These are phyloP conservation scores for Penicillium sp. DNA, from an alignment of 2,329 filamentous ascomycete species.

Conservation along the genomic window DNA sequence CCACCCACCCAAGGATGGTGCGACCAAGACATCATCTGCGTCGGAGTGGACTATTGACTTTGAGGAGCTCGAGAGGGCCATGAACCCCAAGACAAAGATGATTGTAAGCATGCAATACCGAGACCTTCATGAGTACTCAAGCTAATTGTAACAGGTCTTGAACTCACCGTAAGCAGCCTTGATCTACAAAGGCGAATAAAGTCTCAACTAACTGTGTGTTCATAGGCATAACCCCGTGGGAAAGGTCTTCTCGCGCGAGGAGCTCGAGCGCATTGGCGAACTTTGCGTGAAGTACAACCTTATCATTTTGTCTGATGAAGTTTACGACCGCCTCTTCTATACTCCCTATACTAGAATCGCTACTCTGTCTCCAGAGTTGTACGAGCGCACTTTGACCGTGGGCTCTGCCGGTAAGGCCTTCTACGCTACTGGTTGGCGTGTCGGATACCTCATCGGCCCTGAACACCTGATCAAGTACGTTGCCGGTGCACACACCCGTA, in stretches of 20 bases:
- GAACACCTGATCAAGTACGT: conserved; percentile 88
- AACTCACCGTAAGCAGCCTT: conserved; percentile 47
- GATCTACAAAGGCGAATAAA: neutral
- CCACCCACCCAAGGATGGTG: conserved; percentile 79
- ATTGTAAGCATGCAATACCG: conserved; percentile 65
- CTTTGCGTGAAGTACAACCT: conserved; percentile 90
- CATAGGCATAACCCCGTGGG: conserved; percentile 82
- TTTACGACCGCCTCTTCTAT: conserved; percentile 95
- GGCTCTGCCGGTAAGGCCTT: conserved; percentile 98
- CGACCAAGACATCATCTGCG: conserved; percentile 74
- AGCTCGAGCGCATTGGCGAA: conserved; percentile 80
- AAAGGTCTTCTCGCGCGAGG: conserved; percentile 84
- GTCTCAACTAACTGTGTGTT: conserved; percentile 10
- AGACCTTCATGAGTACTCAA: neutral
- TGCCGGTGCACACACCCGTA: conserved; percentile 86
- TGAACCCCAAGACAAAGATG: conserved; percentile 91
- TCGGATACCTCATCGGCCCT: conserved; percentile 90
- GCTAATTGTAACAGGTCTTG: conserved; percentile 37
- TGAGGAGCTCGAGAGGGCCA: conserved; percentile 72
- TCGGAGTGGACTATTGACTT: conserved; percentile 87
- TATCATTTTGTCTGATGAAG: conserved; percentile 87
- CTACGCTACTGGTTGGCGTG: conserved; percentile 95
- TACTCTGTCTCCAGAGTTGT: conserved; percentile 85
- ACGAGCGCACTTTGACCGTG: conserved; percentile 83
- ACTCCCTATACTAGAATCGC: conserved; percentile 91